Conservation (phyloP, 257 asterid genomes). For the Primulina tabacum region DNA sequence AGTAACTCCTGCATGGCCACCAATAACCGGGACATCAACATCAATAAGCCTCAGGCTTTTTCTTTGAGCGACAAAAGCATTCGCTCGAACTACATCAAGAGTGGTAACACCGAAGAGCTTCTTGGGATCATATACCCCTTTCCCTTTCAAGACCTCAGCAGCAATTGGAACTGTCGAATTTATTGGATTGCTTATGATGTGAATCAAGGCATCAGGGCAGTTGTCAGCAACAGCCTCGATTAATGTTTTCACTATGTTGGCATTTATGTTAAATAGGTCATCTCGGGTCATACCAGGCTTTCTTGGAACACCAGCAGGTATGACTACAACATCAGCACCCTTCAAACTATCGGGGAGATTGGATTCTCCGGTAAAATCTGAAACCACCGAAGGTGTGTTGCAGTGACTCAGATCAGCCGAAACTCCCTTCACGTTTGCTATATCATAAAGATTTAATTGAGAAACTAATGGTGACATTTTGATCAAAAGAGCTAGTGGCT, state of each 20-base stretch:
- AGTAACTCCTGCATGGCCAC: conserved; percentile 88
- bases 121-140: conserved; percentile 73
- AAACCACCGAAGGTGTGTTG: conserved; percentile 75
- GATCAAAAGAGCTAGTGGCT: conserved; percentile 71
- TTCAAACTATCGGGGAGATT: conserved; percentile 63
- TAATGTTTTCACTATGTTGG: conserved; percentile 65
- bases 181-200: conserved; percentile 84
- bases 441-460: conserved; percentile 61
- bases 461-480: conserved; percentile 92
- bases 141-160: conserved; percentile 72
- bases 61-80: conserved; percentile 68
- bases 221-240: conserved; percentile 80
- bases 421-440: conserved; percentile 83
- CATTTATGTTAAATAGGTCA: conserved; percentile 79
- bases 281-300: conserved; percentile 93
- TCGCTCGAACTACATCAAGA: conserved; percentile 81
- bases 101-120: conserved; percentile 85
- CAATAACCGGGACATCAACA: conserved; percentile 76
- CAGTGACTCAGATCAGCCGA: conserved; percentile 90
- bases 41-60: conserved; percentile 71
- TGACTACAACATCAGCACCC: conserved; percentile 67
- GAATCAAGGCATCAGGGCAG: conserved; percentile 79
- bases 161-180: conserved; percentile 89
- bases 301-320: conserved; percentile 88
- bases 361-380: conserved; percentile 62